Evolutionary conservation across 176 grass and related monocot genomes (phyloP).

Genomic region (Hordeum marinum): DNA sequence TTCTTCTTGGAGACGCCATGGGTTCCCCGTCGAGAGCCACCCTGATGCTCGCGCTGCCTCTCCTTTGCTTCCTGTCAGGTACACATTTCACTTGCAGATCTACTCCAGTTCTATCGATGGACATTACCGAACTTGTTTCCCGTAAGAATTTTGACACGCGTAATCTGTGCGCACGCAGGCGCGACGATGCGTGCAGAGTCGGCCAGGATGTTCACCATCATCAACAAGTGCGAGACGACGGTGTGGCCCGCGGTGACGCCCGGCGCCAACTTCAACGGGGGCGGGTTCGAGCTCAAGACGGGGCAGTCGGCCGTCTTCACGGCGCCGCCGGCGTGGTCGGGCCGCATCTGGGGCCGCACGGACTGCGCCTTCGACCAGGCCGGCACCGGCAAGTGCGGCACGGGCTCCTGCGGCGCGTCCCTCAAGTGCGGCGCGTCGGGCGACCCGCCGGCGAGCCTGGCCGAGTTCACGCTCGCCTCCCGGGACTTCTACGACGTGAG

Average conservation of each 20-base stretch:
- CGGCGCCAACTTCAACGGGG: constrained; percentile 42
- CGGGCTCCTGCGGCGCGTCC: constrained; percentile 40
- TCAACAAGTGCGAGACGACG: constrained; percentile 51
- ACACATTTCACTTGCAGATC: background rate
- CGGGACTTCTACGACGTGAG: constrained; percentile 25
- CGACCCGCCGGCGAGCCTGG: constrained; percentile 44
- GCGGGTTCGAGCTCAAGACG: constrained; percentile 45
- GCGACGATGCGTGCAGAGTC: constrained; percentile 9
- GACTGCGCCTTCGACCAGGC: constrained; percentile 47
- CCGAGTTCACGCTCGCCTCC: constrained; percentile 56
- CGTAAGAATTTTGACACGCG: too few relatives aligned
- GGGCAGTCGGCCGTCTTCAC: constrained; percentile 56
- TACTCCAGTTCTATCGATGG: too few relatives aligned
- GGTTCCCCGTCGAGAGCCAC: constrained; percentile 7
- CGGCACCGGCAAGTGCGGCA: constrained; percentile 57
- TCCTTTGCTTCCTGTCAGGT: constrained; percentile 42
- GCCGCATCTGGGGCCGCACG: constrained; percentile 71
- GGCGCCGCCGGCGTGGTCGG: constrained; percentile 36
- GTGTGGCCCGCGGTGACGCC: constrained; percentile 61
- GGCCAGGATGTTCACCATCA: constrained; percentile 47
- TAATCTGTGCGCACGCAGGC: background rate
- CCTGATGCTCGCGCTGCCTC: background rate
- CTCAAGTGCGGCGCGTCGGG: constrained; percentile 49
- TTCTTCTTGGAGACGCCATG: background rate
- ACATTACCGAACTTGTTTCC: too few relatives aligned